Base-by-base conservation (phyloP, 192 early-diverging fungal genomes). In the Gaertneriomyces sp. region DNA sequence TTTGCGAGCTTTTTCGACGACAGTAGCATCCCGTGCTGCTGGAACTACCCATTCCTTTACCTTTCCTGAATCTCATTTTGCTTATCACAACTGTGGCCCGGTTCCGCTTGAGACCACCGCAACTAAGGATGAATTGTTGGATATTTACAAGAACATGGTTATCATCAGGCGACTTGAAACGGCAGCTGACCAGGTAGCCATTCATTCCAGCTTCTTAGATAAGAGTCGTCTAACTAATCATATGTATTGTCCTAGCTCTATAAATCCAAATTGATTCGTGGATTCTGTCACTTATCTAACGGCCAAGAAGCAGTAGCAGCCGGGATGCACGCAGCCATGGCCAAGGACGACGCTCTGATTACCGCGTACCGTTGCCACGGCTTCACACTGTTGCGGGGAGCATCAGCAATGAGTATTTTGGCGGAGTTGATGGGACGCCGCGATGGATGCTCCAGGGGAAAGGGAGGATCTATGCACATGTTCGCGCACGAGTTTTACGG, bases 401-500 rank as follows among this genome's bases (percentile, higher is more conserved):
- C 68, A 16, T 63, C 78, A 14, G 62, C 81, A 17, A 75, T 50
- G 40, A 45, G 42, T 14, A 76, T 80, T 65, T 65, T 83, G 43
- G 78, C 81, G 42, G 81, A 83, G 70, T 61, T 83, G 25, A 83
- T 83, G 81, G 83, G 95, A 63, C 88, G 89, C 66, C 67, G 72
- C 57, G 87, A 79, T 54, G 96, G 96, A 73, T 87, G 89, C 74
- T 94, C 93, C 39, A 79, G 84, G 74, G 96, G 96, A 47, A 98
- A 96, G 85, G 96, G 94, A 68, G 96, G 96, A n/a, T 98, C 96
- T 61, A 98, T 98, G 96, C 96, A 98, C 87, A 93, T 98, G 92
- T 98, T 95, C 79, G 87, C 89, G 52, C 83, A 80, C 67, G 89
- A 90, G 74, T 98, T 98, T 74, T 98, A 90, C 81, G 96, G 96